These are phyloP conservation scores for Heterobasidion irregulare DNA, from an alignment of 1,284 basidiomycete genomes.

Conservation along the genomic window DNA sequence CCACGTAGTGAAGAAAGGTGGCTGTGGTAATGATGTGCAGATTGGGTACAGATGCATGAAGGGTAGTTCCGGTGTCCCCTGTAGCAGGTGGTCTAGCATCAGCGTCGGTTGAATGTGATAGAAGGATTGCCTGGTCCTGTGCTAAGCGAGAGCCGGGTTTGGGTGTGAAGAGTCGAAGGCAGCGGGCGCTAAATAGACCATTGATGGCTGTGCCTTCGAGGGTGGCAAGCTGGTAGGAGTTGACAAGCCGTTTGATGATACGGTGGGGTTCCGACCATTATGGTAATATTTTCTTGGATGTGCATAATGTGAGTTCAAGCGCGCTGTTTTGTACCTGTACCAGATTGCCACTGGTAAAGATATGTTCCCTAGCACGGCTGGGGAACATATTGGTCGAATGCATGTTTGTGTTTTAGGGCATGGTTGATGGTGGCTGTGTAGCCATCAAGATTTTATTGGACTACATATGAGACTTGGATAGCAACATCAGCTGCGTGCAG, in stretches of 20 bases:
- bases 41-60: too few species aligned
- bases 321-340: background rate
- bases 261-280: conserved; percentile 18
- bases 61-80: too few species aligned
- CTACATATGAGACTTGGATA: conserved; percentile 18
- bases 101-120: too few species aligned
- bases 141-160: background rate
- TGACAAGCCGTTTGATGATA: conserved; percentile 7
- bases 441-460: conserved; percentile 21
- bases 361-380: conserved; percentile 6
- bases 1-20: too few species aligned
- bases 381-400: conserved; percentile 15
- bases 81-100: too few species aligned
- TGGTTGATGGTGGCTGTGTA: conserved; percentile 14
- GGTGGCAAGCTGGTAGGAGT: conserved; percentile 17
- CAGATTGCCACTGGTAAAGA: conserved; percentile 14
- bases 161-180: conserved; percentile 11
- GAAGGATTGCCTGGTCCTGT: background rate
- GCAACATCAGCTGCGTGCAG: conserved; percentile 7
- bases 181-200: conserved; percentile 12
- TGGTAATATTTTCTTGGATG: conserved; percentile 15
- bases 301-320: conserved; percentile 10
- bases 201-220: conserved; percentile 7
- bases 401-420: conserved; percentile 8
- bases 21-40: too few species aligned